Base-by-base conservation (phyloP, 805 yeast genomes). In the Priceomyces haplophilus region DNA sequence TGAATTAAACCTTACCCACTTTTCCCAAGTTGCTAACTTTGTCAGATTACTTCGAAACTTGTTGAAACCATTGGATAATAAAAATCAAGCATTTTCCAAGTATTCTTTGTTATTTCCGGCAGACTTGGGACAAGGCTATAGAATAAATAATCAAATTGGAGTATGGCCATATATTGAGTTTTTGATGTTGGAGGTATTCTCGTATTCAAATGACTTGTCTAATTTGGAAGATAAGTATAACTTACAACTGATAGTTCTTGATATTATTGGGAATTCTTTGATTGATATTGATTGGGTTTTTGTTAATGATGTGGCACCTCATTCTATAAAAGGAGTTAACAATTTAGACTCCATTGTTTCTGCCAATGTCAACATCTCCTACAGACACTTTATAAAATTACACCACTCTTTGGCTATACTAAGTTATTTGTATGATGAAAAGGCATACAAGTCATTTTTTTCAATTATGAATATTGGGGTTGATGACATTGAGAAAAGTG, bases 111-210 rank as follows among this genome's bases (percentile, higher is more conserved):
- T 79, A 10, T 85, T 72, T 52, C 96, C 96, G 0, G 52, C 67
- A 5, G 78, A 75, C 40, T 58, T 88, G 20, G 96, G 96, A 0
- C 57, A 58, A 2, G 67, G 70, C 0, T 76, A 80, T 48, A 73
- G 95, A 52, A 37, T 46, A 27, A 57, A 61, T 40, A 76, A 58
- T 35, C 57, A 67, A 24, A 59, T 71, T 13, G 96, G 96, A 2
- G 62, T 88, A 4, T 79, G 89, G 79, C 88, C 93, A 2, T 91
- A 90, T 53, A 59, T 86, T 41, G 91, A 88, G 41, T 88, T 79
- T 52, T 58, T 89, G 11, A 55, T 85, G n/a, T 64, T 74, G 10
- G 85, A 84, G 34, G 78, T 89, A 0, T 79, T 89, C 49, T 76
- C 74, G 5, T 75, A 78, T 19, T 66, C 86, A 2, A 41, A 64